A percentile compares a stretch with the other conserved stretches of the same genome.
Evolutionary conservation across 345 rosid species (phyloP).

Genomic region (Noccaea caerulescens): DNA sequence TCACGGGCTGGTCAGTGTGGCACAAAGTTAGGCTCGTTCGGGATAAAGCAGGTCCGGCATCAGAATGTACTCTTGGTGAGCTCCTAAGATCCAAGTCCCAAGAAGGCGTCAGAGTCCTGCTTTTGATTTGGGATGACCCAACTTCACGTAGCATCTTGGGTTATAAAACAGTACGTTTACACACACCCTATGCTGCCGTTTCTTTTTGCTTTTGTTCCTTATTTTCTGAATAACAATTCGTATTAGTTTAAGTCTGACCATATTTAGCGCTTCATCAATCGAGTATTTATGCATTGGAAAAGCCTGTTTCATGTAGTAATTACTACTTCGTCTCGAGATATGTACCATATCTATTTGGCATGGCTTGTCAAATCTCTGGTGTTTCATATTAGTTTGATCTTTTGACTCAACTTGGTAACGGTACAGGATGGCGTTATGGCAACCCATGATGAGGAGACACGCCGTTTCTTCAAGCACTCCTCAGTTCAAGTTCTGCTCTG

Average conservation of each 20-base stretch:
- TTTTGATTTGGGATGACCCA: conserved; percentile 95
- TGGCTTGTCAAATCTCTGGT: conserved; percentile 1
- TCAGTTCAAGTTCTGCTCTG: conserved; percentile 94
- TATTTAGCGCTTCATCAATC: not conserved
- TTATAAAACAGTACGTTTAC: conserved; percentile 58
- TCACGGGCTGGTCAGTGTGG: conserved; percentile 85
- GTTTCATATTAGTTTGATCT: not conserved
- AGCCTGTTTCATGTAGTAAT: conserved; percentile 13
- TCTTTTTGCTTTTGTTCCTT: not conserved
- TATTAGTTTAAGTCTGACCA: conserved; percentile 5
- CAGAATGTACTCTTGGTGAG: conserved; percentile 63
- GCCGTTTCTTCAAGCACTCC: conserved; percentile 88
- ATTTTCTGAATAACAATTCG: conserved; percentile 9
- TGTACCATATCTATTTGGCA: conserved; percentile 6
- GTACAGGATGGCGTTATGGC: conserved; percentile 91
- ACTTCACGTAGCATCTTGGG: conserved; percentile 77
- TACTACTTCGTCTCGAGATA: conserved; percentile 6
- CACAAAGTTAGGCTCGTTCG: conserved; percentile 68
- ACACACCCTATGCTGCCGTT: conserved; percentile 2
- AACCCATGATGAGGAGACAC: conserved; percentile 98
- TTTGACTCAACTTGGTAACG: conserved; percentile 17
- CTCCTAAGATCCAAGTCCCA: conserved; percentile 78
- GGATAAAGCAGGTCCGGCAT: conserved; percentile 45
- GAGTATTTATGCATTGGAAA: not conserved
- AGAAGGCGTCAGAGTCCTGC: conserved; percentile 90